phyloP scores from a whole-genome alignment of 768 basidiomycete species.

The Xerocomus potaroensis region DNA sequence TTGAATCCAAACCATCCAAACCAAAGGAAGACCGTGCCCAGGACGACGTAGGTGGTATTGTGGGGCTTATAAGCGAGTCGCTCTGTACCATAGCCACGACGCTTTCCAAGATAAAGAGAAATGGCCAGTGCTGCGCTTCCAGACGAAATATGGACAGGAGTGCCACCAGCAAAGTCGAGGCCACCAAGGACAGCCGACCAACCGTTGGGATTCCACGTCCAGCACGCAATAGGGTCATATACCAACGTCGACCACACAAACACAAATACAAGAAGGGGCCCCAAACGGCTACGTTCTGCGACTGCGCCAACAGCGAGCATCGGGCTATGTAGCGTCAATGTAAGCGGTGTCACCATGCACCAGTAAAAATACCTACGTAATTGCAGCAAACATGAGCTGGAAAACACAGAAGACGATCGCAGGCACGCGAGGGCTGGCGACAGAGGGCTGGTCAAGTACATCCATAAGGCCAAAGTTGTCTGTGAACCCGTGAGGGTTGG shows the following conservation, averaged over 20 bases:
- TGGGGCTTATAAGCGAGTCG: constrained; percentile 91
- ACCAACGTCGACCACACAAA: constrained; percentile 88
- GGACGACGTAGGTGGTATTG: constrained; percentile 86
- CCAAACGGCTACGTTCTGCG: constrained; percentile 82
- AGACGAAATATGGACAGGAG: constrained; percentile 94
- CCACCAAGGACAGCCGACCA: constrained; percentile 78
- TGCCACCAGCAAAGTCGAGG: constrained; percentile 92
- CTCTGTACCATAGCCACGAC: constrained; percentile 88
- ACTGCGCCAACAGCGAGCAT: constrained; percentile 90
- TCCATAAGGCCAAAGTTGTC: constrained; percentile 80
- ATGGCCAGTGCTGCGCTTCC: constrained; percentile 90
- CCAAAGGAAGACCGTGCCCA: constrained; percentile 95
- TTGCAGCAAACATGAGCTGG: constrained; percentile 88
- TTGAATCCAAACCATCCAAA: constrained; percentile 97
- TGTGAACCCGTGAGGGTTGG: constrained; percentile 25
- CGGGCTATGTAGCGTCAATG: constrained; percentile 43
- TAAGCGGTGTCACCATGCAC: background rate
- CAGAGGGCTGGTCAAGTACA: constrained; percentile 72
- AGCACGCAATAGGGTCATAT: constrained; percentile 93
- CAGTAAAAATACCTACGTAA: constrained; percentile 53
- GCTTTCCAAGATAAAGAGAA: constrained; percentile 86
- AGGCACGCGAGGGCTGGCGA: constrained; percentile 68
- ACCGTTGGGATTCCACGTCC: constrained; percentile 88
- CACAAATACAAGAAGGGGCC: constrained; percentile 84
- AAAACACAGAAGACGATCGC: constrained; percentile 77